phyloP scores from a whole-genome alignment of 1,139 yeast species.

The Yamadazyma membranifaciens region DNA sequence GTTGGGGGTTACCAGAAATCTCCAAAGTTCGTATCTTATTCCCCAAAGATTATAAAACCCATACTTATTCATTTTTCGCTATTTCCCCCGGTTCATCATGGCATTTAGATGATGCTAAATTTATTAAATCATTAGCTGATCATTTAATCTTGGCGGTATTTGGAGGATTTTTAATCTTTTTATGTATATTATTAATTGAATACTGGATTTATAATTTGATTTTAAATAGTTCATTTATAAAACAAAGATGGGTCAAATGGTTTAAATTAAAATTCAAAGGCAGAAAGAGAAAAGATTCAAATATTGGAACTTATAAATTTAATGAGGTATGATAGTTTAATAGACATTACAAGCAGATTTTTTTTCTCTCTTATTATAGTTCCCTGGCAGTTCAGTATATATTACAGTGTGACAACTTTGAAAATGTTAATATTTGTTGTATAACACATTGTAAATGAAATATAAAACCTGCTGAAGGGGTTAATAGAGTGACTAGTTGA shows the following conservation, averaged over 20 bases:
- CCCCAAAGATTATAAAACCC: conserved; percentile 69
- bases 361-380: background rate
- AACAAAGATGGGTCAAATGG: conserved; percentile 4
- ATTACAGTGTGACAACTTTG: too few species aligned
- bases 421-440: too few species aligned
- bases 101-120: conserved; percentile 84
- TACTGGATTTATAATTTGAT: conserved; percentile 53
- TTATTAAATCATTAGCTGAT: conserved; percentile 65
- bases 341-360: too few species aligned
- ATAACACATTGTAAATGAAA: too few species aligned
- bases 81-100: conserved; percentile 82
- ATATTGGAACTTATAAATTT: conserved; percentile 22
- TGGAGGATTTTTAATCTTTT: conserved; percentile 63
- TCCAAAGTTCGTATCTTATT: conserved; percentile 65
- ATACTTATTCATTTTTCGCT: conserved; percentile 60
- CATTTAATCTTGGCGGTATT: conserved; percentile 70
- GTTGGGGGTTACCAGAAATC: conserved; percentile 69
- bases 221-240: conserved; percentile 5
- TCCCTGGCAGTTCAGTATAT: background rate
- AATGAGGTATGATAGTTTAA: conserved; percentile 5
- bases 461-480: too few species aligned
- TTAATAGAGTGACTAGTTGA: too few species aligned
- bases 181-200: conserved; percentile 57
- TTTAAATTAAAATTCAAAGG: conserved; percentile 17
- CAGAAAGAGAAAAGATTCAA: conserved; percentile 56